Evolutionary conservation across 208 protist species (phyloP).

Genomic region (Acanthamoeba polyphaga): DNA sequence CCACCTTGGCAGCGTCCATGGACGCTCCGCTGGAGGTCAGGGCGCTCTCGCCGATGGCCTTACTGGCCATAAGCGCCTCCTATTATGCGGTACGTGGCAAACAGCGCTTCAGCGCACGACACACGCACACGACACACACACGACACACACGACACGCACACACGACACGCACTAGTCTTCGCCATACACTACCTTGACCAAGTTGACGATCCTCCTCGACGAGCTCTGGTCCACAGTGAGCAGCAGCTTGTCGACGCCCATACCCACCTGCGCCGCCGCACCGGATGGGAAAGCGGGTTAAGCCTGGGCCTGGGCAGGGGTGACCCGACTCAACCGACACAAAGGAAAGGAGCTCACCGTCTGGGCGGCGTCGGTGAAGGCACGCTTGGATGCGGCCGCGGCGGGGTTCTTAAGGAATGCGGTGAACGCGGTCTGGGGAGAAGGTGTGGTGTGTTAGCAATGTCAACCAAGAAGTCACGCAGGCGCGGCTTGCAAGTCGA

Average conservation of each 20-base stretch:
- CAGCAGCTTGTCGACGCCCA: slow-evolving; percentile 34
- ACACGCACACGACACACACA: background rate
- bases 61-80: slow-evolving; percentile 17
- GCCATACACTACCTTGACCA: slow-evolving; percentile 11
- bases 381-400: slow-evolving; percentile 27
- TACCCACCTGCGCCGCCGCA: background rate
- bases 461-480: background rate
- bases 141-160: background rate
- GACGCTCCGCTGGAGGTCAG: background rate
- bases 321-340: too few species aligned
- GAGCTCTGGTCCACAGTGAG: slow-evolving; percentile 53
- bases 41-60: slow-evolving; percentile 62
- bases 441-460: background rate
- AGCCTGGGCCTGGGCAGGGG: background rate
- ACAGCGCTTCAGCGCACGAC: background rate
- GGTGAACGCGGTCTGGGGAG: background rate
- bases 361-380: slow-evolving; percentile 34
- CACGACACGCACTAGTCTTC: background rate
- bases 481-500: too few species aligned
- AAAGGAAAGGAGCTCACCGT: background rate
- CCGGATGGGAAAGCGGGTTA: background rate
- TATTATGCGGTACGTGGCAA: background rate
- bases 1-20: background rate
- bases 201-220: slow-evolving; percentile 5
- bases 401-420: slow-evolving; percentile 48